Percentiles rank a stretch among this genome's conserved stretches.
Conservation (phyloP, 2,329 filamentous ascomycete species). For the Xylariaceae sp. region DNA sequence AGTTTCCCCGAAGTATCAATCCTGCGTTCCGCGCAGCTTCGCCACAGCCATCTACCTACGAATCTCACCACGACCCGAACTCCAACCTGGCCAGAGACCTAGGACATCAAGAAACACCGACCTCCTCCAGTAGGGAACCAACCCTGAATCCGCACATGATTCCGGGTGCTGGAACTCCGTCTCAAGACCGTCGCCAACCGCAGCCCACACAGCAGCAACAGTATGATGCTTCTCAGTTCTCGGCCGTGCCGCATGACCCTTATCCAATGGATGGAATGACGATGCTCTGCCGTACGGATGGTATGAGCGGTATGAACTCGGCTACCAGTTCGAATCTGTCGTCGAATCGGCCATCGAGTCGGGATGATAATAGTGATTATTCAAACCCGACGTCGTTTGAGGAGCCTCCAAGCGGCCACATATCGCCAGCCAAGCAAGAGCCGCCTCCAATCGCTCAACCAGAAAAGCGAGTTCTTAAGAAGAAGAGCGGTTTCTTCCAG, state of each 20-base stretch:
- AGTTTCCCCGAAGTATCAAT: conserved; percentile 93
- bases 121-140: conserved; percentile 45
- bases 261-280: conserved; percentile 97
- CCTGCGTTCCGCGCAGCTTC: conserved; percentile 94
- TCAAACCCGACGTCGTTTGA: conserved; percentile 84
- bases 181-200: conserved; percentile 10
- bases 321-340: conserved; percentile 19
- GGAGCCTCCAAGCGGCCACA: conserved; percentile 69
- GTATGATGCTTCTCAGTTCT: conserved; percentile 56
- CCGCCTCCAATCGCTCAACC: conserved; percentile 31
- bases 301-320: conserved; percentile 51
- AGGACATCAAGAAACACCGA: conserved; percentile 43
- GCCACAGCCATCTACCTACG: conserved; percentile 87
- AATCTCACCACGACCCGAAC: conserved; percentile 86
- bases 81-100: conserved; percentile 67
- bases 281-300: conserved; percentile 80
- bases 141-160: conserved; percentile 49
- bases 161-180: conserved; percentile 6
- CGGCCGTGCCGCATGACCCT: conserved; percentile 79
- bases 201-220: conserved; percentile 16
- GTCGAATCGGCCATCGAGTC: conserved; percentile 66
- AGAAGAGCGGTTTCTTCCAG: conserved; percentile 85
- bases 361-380: conserved; percentile 86
- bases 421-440: conserved; percentile 68
- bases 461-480: conserved; percentile 64